A percentile compares a stretch with the other conserved stretches of the same genome.
phyloP scores from a whole-genome alignment of 2,329 filamentous ascomycete species.

The Aspergillus tanneri region DNA sequence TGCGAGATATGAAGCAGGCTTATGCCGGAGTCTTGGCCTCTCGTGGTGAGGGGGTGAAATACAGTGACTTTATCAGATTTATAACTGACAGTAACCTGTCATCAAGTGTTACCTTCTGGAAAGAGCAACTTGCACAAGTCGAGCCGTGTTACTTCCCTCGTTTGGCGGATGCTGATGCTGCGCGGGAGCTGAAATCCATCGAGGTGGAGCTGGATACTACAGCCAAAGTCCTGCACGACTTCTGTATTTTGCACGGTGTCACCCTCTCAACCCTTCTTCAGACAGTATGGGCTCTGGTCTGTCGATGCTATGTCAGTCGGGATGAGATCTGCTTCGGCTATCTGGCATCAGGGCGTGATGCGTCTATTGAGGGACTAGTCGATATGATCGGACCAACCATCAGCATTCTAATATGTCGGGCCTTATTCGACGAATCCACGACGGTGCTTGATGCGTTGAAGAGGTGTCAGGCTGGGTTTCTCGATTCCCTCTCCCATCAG shows the following conservation, averaged over 20 bases:
- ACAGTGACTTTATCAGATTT: slow-evolving; percentile 6
- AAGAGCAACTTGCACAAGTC: slow-evolving; percentile 9
- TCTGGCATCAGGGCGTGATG: slow-evolving; percentile 35
- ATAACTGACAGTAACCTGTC: slow-evolving; percentile 16
- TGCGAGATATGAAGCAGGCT: no score
- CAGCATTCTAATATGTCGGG: slow-evolving; percentile 51
- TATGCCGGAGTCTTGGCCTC: no score
- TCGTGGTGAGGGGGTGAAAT: no score
- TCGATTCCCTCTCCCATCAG: background rate
- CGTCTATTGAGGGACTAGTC: slow-evolving; percentile 39
- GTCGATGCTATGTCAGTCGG: slow-evolving; percentile 16
- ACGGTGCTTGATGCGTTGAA: slow-evolving; percentile 1
- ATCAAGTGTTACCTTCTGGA: slow-evolving; percentile 12
- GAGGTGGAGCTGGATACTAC: background rate
- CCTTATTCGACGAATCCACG: slow-evolving; percentile 26
- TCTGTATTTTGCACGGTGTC: slow-evolving; percentile 1
- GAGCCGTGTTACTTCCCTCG: slow-evolving; percentile 8
- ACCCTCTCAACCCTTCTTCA: slow-evolving; percentile 28
- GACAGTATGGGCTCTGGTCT: slow-evolving; percentile 27
- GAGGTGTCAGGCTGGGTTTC: background rate
- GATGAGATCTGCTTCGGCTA: slow-evolving; percentile 34
- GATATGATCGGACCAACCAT: slow-evolving; percentile 46
- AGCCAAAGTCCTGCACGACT: background rate
- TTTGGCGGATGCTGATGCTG: slow-evolving; percentile 5
- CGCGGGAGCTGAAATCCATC: slow-evolving; percentile 8